phyloP scores from a whole-genome alignment of 805 yeast genomes.

The Sugiyamaella marilandica region DNA sequence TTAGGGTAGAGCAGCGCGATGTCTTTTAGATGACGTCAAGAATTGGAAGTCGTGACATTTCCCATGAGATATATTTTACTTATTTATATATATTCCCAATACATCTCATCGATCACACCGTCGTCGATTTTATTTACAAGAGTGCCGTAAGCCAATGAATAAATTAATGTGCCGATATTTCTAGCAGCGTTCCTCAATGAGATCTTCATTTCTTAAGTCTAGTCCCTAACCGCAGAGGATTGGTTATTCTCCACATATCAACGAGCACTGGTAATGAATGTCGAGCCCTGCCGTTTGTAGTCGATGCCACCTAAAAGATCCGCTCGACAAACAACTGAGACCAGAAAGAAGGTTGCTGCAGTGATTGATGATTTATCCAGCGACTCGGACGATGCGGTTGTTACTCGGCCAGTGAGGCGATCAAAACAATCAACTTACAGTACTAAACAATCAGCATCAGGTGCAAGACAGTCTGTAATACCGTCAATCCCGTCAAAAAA shows the following conservation, averaged over 20 bases:
- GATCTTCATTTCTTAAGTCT: too few species aligned
- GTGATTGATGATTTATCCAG: neutral
- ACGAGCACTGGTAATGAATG: neutral
- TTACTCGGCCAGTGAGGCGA: neutral
- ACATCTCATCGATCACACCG: too few species aligned
- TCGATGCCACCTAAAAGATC: neutral
- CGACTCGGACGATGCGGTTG: neutral
- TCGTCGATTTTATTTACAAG: too few species aligned
- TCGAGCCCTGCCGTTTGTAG: neutral
- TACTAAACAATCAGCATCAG: neutral
- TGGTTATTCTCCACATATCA: neutral
- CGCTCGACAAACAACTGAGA: neutral
- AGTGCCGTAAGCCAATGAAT: too few species aligned
- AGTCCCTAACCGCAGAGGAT: too few species aligned
- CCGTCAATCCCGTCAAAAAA: neutral
- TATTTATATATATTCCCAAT: too few species aligned
- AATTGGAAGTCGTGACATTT: too few species aligned
- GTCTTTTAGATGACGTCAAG: too few species aligned
- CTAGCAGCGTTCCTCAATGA: too few species aligned
- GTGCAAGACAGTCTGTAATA: neutral
- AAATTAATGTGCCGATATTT: too few species aligned
- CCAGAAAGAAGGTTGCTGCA: neutral
- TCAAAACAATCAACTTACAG: neutral
- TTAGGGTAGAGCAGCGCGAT: too few species aligned
- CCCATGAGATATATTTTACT: neutral